Base-by-base conservation (phyloP, 1,284 basidiomycete genomes). In the Sporisorium exsertum region DNA sequence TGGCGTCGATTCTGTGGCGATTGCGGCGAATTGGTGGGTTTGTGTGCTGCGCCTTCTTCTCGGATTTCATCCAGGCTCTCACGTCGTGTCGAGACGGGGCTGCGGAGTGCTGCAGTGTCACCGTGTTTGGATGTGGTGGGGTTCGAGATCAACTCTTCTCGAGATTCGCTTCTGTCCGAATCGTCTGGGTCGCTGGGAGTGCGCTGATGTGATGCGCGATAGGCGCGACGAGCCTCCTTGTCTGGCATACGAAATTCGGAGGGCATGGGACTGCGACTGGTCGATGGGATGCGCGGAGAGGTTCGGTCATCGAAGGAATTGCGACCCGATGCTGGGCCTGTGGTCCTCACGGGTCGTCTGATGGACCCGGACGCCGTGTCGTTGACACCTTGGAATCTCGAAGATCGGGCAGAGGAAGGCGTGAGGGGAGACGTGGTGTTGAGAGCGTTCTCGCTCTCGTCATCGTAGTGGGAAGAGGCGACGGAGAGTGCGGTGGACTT, bases 171-270 rank as follows among this genome's bases (percentile, higher is more conserved):
- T 18, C 33, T 46, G 13, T 60, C 71, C 37, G 64, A 66, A n/a
- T 71, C 66, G 49, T 70, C 29, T 12, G 27, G 27, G 12, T 32
- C 58, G 54, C 68, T 72, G 9, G 58, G 9, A 1, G 43, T 52
- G 29, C 66, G 61, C 42, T 65, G 62, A 24, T 66, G 63, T 1
- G 77, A 67, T 16, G 70, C 75, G 47, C 75, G 64, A 43, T 68
- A 73, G 32, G 75, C 75, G 24, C 58, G 64, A 4, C 75, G 66
- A 29, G 61, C 64, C 59, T 77, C 67, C 29, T 74, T 73, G 58
- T 70, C 64, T 10, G 71, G 71, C 42, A 74, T 26, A 22, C 77
- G 68, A 40, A 78, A 78, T 32, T 76, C 72, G 51, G 69, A 66
- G 0, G 77, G 77, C 68, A 78, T 58, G 4, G 77, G 69, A 27